These are phyloP conservation scores for Senna siamea DNA, from an alignment of 306 rosid genomes.

Conservation along the genomic window DNA sequence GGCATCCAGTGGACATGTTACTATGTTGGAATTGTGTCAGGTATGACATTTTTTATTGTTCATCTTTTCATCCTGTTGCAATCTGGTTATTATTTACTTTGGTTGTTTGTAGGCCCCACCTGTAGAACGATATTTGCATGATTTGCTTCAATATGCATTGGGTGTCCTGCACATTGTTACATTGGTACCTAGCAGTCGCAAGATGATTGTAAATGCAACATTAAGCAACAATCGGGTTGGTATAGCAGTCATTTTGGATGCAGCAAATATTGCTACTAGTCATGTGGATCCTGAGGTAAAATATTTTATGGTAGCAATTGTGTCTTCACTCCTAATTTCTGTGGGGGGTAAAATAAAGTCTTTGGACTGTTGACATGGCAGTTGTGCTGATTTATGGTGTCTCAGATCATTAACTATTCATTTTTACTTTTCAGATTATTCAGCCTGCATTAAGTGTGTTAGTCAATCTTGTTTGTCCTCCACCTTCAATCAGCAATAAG, in stretches of 20 bases:
- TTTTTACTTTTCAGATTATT: conserved; percentile 75
- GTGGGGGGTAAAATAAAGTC: conserved; percentile 7
- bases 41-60: conserved; percentile 45
- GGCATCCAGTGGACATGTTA: conserved; percentile 79
- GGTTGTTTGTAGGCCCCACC: conserved; percentile 85
- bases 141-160: conserved; percentile 94
- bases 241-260: conserved; percentile 93
- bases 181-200: conserved; percentile 90
- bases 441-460: conserved; percentile 93
- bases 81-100: conserved; percentile 22
- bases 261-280: conserved; percentile 82
- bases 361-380: conserved; percentile 25
- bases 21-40: conserved; percentile 97
- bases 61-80: conserved; percentile 5
- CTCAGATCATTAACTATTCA: conserved; percentile 23
- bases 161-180: conserved; percentile 95
- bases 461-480: conserved; percentile 96
- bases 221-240: conserved; percentile 91
- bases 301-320: conserved; percentile 23
- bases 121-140: conserved; percentile 90
- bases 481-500: conserved; percentile 96
- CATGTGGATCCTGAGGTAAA: conserved; percentile 94
- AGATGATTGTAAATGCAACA: conserved; percentile 83
- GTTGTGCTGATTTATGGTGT: conserved; percentile 12
- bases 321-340: conserved; percentile 27